Percentiles rank a stretch among this genome's conserved stretches.
Evolutionary conservation across 2,329 filamentous ascomycete species (phyloP).

Genomic region (Herpomyces periplanetae): DNA sequence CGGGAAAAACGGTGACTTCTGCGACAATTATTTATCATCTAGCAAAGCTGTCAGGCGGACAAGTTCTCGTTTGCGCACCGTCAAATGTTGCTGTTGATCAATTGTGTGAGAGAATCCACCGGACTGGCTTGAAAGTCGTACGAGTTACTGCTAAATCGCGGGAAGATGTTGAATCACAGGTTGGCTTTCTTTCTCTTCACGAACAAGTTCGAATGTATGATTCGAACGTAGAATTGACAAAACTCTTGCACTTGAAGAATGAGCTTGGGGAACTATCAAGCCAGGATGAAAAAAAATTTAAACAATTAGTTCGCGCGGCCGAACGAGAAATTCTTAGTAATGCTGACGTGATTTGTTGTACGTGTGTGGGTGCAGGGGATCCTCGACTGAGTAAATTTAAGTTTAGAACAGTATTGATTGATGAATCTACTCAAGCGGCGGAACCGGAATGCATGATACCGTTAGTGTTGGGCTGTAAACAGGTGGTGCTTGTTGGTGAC

Average conservation of each 20-base stretch:
- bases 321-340: constrained; percentile 82
- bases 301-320: constrained; percentile 63
- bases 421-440: constrained; percentile 88
- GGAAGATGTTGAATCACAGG: constrained; percentile 92
- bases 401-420: constrained; percentile 86
- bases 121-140: constrained; percentile 75
- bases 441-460: constrained; percentile 98
- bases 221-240: constrained; percentile 65
- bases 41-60: constrained; percentile 69
- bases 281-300: constrained; percentile 93
- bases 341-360: constrained; percentile 93
- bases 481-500: constrained; percentile 90
- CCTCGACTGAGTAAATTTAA: constrained; percentile 85
- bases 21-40: constrained; percentile 95
- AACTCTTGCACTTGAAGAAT: constrained; percentile 64
- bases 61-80: constrained; percentile 78
- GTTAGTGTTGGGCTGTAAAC: constrained; percentile 80
- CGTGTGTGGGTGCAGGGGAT: constrained; percentile 83
- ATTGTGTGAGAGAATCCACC: constrained; percentile 79
- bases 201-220: constrained; percentile 94
- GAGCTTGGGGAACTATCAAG: constrained; percentile 69
- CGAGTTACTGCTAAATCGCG: constrained; percentile 94
- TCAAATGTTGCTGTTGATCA: constrained; percentile 97
- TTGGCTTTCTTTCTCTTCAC: constrained; percentile 72
- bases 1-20: constrained; percentile 90